These are phyloP conservation scores for Echites panduratus DNA, from an alignment of 257 asterid genomes.

Conservation along the genomic window DNA sequence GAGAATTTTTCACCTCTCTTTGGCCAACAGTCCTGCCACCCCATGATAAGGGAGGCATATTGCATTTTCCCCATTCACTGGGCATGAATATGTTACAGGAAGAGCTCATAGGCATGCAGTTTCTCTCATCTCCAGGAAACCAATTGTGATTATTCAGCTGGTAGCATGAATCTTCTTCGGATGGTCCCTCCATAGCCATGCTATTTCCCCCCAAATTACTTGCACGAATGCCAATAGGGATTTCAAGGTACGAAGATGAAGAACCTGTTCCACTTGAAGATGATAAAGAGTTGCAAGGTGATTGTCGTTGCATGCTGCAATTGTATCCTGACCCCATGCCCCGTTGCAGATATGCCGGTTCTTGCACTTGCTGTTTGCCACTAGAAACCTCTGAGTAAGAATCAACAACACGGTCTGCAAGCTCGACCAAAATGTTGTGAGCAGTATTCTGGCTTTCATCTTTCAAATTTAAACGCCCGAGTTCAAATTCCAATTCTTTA, in stretches of 20 bases:
- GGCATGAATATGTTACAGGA: slow-evolving; percentile 55
- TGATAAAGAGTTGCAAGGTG: slow-evolving; percentile 36
- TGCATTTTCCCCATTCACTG: slow-evolving; percentile 80
- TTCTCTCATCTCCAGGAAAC: slow-evolving; percentile 71
- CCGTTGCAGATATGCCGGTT: slow-evolving; percentile 31
- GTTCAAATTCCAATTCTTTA: slow-evolving; percentile 42
- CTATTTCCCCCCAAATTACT: slow-evolving; percentile 43
- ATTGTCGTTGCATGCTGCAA: slow-evolving; percentile 40
- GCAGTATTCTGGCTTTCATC: slow-evolving; percentile 50
- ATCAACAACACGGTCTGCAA: slow-evolving; percentile 58
- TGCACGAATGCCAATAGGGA: slow-evolving; percentile 38
- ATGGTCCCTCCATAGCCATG: slow-evolving; percentile 80
- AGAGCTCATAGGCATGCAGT: slow-evolving; percentile 49
- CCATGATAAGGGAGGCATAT: slow-evolving; percentile 72
- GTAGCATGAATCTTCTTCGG: slow-evolving; percentile 84
- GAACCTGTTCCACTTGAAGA: slow-evolving; percentile 41
- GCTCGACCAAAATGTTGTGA: slow-evolving; percentile 59
- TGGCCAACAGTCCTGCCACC: slow-evolving; percentile 90
- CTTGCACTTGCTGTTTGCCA: slow-evolving; percentile 35
- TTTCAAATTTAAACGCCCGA: slow-evolving; percentile 33
- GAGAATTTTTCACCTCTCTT: slow-evolving; percentile 67
- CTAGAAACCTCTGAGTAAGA: slow-evolving; percentile 37
- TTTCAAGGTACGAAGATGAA: slow-evolving; percentile 55
- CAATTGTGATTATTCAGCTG: slow-evolving; percentile 59
- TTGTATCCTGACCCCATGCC: slow-evolving; percentile 35